Conservation (phyloP, 345 rosid species). For the Isatis tinctoria region DNA sequence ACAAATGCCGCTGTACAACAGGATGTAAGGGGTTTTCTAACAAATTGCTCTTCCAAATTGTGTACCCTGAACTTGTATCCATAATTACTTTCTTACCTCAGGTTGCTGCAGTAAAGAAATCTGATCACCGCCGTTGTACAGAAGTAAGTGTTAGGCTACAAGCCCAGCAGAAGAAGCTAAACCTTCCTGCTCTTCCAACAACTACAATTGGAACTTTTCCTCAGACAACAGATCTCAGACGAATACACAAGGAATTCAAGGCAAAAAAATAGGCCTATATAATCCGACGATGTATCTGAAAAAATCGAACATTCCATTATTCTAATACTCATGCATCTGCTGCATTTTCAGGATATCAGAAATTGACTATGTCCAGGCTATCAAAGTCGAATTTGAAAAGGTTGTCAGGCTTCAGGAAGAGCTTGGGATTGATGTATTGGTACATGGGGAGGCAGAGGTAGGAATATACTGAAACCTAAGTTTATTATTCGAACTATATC, state of each 20-base stretch:
- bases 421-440: slow-evolving; percentile 77
- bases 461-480: neutral
- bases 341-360: slow-evolving; percentile 56
- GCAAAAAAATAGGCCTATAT: slow-evolving; percentile 50
- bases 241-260: slow-evolving; percentile 62
- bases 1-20: slow-evolving; percentile 70
- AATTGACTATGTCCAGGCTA: slow-evolving; percentile 49
- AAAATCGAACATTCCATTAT: neutral
- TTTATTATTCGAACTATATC: neutral
- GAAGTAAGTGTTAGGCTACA: slow-evolving; percentile 64
- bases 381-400: slow-evolving; percentile 63
- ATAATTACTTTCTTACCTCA: neutral
- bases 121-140: slow-evolving; percentile 71
- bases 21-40: slow-evolving; percentile 47
- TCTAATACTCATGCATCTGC: neutral
- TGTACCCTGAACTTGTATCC: no score
- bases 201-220: slow-evolving; percentile 93
- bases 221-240: slow-evolving; percentile 63
- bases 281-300: neutral
- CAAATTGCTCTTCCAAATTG: slow-evolving; percentile 44
- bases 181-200: slow-evolving; percentile 79
- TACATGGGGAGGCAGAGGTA: slow-evolving; percentile 88
- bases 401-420: slow-evolving; percentile 80
- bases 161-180: slow-evolving; percentile 83
- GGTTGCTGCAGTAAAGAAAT: slow-evolving; percentile 58